Conservation (phyloP, 2,329 filamentous ascomycete genomes). For the Microcyclosporella mali region DNA sequence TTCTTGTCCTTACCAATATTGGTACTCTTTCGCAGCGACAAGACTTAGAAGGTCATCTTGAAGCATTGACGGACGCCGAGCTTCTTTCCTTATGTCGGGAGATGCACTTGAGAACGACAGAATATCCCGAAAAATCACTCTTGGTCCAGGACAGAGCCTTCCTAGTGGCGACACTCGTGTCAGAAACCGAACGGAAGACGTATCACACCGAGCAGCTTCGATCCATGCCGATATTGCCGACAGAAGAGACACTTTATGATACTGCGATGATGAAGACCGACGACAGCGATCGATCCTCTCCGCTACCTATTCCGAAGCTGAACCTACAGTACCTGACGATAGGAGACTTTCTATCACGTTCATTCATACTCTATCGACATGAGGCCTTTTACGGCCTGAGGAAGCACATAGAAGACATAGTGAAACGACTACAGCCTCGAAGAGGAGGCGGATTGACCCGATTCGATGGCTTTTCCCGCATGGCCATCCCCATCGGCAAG, state of each 20-base stretch:
- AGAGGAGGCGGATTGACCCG: constrained; percentile 54
- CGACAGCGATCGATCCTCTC: constrained; percentile 76
- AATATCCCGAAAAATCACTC: constrained; percentile 65
- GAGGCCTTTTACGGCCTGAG: constrained; percentile 92
- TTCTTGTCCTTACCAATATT: constrained; percentile 87
- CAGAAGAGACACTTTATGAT: constrained; percentile 76
- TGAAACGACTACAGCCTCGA: constrained; percentile 73
- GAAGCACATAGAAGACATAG: constrained; percentile 76
- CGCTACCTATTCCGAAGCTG: constrained; percentile 85
- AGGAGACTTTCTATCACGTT: constrained; percentile 94
- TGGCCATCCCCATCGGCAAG: constrained; percentile 82
- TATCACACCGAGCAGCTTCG: constrained; percentile 76
- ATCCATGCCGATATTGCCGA: constrained; percentile 71
- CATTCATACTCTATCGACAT: constrained; percentile 78
- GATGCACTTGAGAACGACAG: constrained; percentile 68
- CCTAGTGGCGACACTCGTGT: constrained; percentile 65
- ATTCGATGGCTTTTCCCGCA: constrained; percentile 82
- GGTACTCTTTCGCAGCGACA: constrained; percentile 73
- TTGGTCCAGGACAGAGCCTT: constrained; percentile 59
- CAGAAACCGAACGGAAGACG: constrained; percentile 66
- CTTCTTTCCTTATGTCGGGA: constrained; percentile 60
- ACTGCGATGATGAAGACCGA: constrained; percentile 72
- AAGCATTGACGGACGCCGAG: constrained; percentile 67
- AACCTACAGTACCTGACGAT: constrained; percentile 94
- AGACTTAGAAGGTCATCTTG: constrained; percentile 72